A percentile compares a stretch with the other conserved stretches of the same genome.
phyloP scores from a whole-genome alignment of 805 yeast species.

The Saturnispora diversa region DNA sequence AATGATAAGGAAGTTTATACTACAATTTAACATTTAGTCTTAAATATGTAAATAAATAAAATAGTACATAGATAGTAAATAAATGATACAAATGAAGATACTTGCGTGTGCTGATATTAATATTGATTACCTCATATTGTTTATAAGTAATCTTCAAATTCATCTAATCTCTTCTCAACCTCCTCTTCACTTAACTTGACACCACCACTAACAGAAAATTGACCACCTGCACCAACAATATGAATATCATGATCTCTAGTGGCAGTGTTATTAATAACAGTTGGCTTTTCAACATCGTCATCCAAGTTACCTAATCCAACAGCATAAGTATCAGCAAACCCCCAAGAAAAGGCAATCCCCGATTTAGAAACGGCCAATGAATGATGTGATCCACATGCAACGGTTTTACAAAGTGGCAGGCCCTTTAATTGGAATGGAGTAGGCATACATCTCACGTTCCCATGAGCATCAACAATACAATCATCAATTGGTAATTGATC shows the following conservation, averaged over 20 bases:
- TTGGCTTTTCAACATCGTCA: constrained; percentile 79
- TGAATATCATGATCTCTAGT: constrained; percentile 69
- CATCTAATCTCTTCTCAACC: constrained; percentile 42
- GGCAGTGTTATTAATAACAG: constrained; percentile 89
- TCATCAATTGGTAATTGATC: constrained; percentile 56
- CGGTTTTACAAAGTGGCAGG: constrained; percentile 47
- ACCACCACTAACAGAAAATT: constrained; percentile 87
- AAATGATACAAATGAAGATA: too few species aligned
- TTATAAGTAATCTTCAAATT: constrained; percentile 44
- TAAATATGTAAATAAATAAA: too few species aligned
- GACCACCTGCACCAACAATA: constrained; percentile 91
- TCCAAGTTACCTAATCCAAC: constrained; percentile 85
- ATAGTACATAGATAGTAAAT: too few species aligned
- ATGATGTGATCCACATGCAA: constrained; percentile 90
- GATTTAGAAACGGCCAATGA: constrained; percentile 76
- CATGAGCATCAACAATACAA: constrained; percentile 71
- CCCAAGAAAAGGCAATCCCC: constrained; percentile 92
- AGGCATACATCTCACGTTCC: constrained; percentile 77
- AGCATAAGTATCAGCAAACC: constrained; percentile 95
- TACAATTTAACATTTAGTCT: constrained; percentile 13
- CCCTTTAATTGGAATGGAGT: constrained; percentile 62
- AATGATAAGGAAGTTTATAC: constrained; percentile 59
- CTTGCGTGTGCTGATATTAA: too few species aligned
- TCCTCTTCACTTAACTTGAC: constrained; percentile 45
- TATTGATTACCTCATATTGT: too few species aligned